A percentile compares a stretch with the other conserved stretches of the same genome.
These are phyloP conservation scores for Acer negundo DNA, from an alignment of 345 rosid genomes.

Conservation along the genomic window DNA sequence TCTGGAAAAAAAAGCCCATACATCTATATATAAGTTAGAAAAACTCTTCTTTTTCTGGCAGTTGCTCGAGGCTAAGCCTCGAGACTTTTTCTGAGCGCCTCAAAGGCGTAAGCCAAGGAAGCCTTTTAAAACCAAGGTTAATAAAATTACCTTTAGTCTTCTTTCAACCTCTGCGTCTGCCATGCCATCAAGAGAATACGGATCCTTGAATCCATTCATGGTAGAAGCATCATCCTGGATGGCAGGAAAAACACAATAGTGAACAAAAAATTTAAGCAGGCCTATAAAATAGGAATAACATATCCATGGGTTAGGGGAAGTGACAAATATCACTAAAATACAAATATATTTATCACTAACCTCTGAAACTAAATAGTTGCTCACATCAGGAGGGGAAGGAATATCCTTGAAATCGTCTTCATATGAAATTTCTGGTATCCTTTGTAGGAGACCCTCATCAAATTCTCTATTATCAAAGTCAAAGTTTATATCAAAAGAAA, in stretches of 20 bases:
- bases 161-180: slow-evolving; percentile 87
- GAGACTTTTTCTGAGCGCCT: too few species aligned
- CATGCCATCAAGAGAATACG: slow-evolving; percentile 77
- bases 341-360: slow-evolving; percentile 46
- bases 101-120: too few species aligned
- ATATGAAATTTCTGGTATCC: slow-evolving; percentile 69
- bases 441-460: slow-evolving; percentile 87
- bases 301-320: neutral
- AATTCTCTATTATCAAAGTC: slow-evolving; percentile 70
- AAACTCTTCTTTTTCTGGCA: too few species aligned
- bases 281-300: neutral
- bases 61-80: too few species aligned
- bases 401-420: slow-evolving; percentile 73
- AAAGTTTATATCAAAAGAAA: slow-evolving; percentile 22
- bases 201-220: slow-evolving; percentile 68
- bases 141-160: slow-evolving; percentile 65
- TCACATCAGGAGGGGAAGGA: slow-evolving; percentile 94
- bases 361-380: slow-evolving; percentile 90
- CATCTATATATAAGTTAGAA: too few species aligned
- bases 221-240: slow-evolving; percentile 75
- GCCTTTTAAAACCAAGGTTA: too few species aligned
- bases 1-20: too few species aligned
- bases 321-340: slow-evolving; percentile 2
- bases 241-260: slow-evolving; percentile 24
- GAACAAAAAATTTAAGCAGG: slow-evolving; percentile 7